phyloP scores from a whole-genome alignment of 257 asterid species.

The Solanum lignicaule region DNA sequence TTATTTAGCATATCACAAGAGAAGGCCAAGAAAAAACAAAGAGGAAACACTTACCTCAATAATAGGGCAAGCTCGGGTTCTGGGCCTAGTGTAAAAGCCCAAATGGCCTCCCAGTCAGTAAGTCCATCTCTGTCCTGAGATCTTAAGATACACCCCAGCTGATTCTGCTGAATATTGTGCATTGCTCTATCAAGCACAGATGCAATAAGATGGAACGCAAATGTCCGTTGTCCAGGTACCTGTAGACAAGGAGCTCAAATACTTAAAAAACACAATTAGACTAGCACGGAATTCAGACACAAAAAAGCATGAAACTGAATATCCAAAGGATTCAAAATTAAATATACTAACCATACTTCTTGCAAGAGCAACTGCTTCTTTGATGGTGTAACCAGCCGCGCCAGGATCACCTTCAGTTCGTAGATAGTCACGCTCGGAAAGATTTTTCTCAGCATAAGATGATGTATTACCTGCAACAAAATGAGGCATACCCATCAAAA shows the following conservation, averaged over 20 bases:
- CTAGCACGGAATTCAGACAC: conserved; percentile 4
- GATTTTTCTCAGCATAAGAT: conserved; percentile 30
- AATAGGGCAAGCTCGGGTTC: conserved; percentile 94
- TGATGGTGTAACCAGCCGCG: conserved; percentile 86
- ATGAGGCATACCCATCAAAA: conserved; percentile 9
- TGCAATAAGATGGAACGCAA: conserved; percentile 78
- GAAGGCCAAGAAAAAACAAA: neutral
- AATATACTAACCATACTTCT: conserved; percentile 75
- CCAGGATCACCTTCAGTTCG: conserved; percentile 98
- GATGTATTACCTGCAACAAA: conserved; percentile 32
- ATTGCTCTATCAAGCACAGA: conserved; percentile 57
- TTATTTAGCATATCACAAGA: neutral
- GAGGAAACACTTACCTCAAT: conserved; percentile 39
- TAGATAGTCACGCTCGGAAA: conserved; percentile 66
- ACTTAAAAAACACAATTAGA: neutral
- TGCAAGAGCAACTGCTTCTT: conserved; percentile 75
- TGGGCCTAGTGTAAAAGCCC: conserved; percentile 98
- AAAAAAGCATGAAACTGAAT: conserved; percentile 1
- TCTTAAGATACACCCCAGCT: conserved; percentile 26
- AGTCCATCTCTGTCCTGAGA: conserved; percentile 16
- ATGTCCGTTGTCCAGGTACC: conserved; percentile 87
- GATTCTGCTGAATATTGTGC: conserved; percentile 25
- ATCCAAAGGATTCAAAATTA: neutral
- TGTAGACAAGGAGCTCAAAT: conserved; percentile 25
- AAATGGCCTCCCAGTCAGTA: conserved; percentile 89